Evolutionary conservation across 164 flowering plant species (phyloP).

Genomic region (Chloranthus sessilifolius): DNA sequence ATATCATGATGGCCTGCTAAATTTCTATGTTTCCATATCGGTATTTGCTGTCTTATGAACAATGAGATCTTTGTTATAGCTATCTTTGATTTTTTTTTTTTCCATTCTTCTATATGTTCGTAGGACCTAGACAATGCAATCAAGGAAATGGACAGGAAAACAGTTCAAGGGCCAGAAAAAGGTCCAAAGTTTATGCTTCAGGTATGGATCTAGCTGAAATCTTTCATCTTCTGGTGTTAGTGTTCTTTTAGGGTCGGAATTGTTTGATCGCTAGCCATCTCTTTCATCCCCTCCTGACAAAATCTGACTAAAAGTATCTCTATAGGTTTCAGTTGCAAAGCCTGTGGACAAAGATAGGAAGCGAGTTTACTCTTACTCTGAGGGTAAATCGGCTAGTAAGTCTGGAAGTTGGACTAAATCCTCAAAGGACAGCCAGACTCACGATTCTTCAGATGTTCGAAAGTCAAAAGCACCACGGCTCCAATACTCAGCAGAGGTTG

Average conservation of each 20-base stretch:
- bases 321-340: constrained; percentile 38
- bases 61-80: too few species aligned
- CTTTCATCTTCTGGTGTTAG: too few species aligned
- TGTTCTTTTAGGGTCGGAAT: too few species aligned
- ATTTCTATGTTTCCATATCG: too few species aligned
- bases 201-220: constrained; percentile 7
- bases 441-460: constrained; percentile 5
- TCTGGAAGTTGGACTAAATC: constrained; percentile 16
- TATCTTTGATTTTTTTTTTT: not conserved
- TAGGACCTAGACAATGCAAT: constrained; percentile 43
- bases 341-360: constrained; percentile 33
- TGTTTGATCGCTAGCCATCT: too few species aligned
- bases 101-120: too few species aligned
- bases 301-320: too few species aligned
- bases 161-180: constrained; percentile 27
- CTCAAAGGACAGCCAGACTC: constrained; percentile 5
- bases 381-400: constrained; percentile 12
- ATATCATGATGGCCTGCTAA: too few species aligned
- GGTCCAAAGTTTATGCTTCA: constrained; percentile 22
- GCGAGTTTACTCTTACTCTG: constrained; percentile 27
- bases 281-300: too few species aligned
- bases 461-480: constrained; percentile 11
- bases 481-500: constrained; percentile 15
- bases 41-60: too few species aligned
- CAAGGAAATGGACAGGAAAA: constrained; percentile 29